Conservation (phyloP, 2,329 filamentous ascomycete genomes). For the Dothideomycetes sp. region DNA sequence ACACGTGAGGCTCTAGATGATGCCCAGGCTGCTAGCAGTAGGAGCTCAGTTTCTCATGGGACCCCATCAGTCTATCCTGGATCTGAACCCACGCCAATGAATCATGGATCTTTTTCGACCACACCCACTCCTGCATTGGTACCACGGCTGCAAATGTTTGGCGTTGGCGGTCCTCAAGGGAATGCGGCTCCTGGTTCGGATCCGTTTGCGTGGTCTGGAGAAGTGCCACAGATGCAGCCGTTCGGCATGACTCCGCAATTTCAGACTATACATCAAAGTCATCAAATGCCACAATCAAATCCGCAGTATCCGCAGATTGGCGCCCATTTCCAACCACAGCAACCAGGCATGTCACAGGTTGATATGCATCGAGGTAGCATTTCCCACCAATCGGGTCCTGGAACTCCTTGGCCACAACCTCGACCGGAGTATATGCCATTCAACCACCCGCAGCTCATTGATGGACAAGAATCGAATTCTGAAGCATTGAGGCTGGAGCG, state of each 20-base stretch:
- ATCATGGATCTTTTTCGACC: background rate
- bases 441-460: background rate
- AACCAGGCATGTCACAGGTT: no score
- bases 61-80: background rate
- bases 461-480: constrained; percentile 1
- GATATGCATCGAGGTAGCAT: background rate
- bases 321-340: no score
- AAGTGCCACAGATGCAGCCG: background rate
- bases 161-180: constrained; percentile 6
- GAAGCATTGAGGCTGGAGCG: background rate
- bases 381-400: background rate
- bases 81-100: no score
- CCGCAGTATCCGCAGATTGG: no score
- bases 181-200: background rate
- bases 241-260: background rate
- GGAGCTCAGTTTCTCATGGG: background rate
- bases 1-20: constrained; percentile 3
- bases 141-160: constrained; percentile 6
- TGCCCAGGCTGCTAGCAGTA: no score
- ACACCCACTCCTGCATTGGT: background rate
- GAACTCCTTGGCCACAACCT: background rate
- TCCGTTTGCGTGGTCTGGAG: constrained; percentile 6
- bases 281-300: no score
- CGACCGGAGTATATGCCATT: background rate
- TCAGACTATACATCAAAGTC: no score